Conservation (phyloP, 768 basidiomycete species). For the Mycena rosella region DNA sequence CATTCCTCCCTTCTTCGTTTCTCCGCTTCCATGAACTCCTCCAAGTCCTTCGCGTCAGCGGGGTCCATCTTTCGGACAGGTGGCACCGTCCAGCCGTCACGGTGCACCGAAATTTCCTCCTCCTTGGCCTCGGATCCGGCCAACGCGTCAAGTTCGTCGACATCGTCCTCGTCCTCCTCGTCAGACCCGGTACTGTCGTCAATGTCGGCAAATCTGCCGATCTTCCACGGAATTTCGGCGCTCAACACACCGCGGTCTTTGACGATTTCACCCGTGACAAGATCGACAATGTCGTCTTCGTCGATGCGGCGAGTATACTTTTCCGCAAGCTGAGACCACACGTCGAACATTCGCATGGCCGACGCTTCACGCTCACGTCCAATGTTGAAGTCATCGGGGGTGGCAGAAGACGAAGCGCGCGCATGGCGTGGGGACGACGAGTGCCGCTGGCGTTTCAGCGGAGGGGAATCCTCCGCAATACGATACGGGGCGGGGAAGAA, state of each 20-base stretch:
- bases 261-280: constrained; percentile 70
- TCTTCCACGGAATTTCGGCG: constrained; percentile 53
- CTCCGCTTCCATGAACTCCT: constrained; percentile 78
- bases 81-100: constrained; percentile 52
- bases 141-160: constrained; percentile 72
- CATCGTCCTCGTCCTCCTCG: constrained; percentile 60
- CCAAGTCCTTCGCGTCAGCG: constrained; percentile 71
- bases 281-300: constrained; percentile 85
- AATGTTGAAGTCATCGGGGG: constrained; percentile 60
- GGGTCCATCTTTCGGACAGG: constrained; percentile 59
- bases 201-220: constrained; percentile 65
- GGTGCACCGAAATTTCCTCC: constrained; percentile 44
- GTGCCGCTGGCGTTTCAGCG: constrained; percentile 64
- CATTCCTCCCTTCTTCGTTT: constrained; percentile 60
- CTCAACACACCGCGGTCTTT: constrained; percentile 80
- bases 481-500: constrained; percentile 40
- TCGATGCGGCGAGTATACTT: constrained; percentile 76
- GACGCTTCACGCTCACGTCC: constrained; percentile 72
- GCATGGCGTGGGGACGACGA: constrained; percentile 57
- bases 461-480: constrained; percentile 53
- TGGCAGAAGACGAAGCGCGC: constrained; percentile 53
- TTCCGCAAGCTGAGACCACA: constrained; percentile 78
- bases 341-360: constrained; percentile 65
- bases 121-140: constrained; percentile 43
- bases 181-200: constrained; percentile 48